Evolutionary conservation across 495 filamentous ascomycete species (phyloP).

Genomic region (Delitschia confertaspora): DNA sequence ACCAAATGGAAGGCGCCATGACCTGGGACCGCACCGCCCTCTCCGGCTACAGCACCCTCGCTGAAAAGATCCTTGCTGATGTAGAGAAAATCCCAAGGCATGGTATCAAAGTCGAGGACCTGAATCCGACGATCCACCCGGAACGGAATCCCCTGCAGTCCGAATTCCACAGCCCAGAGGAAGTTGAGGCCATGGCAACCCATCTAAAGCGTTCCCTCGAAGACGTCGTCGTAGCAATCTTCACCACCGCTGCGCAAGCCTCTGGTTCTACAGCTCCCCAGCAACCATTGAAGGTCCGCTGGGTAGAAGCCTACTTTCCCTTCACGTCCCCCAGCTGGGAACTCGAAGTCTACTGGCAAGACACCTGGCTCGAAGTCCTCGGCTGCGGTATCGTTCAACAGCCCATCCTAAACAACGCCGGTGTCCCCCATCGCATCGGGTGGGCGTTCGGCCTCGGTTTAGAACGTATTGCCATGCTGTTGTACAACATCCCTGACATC

Average conservation of each 20-base stretch:
- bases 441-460: conserved; percentile 96
- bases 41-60: conserved; percentile 41
- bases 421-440: conserved; percentile 64
- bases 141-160: conserved; percentile 77
- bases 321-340: conserved; percentile 95
- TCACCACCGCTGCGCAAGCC: conserved; percentile 57
- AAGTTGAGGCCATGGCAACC: conserved; percentile 71
- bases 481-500: conserved; percentile 93
- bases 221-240: conserved; percentile 79
- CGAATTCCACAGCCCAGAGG: conserved; percentile 57
- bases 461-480: conserved; percentile 90
- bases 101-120: conserved; percentile 61
- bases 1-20: conserved; percentile 94
- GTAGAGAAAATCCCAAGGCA: conserved; percentile 66
- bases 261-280: conserved; percentile 39
- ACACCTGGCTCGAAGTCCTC: conserved; percentile 88
- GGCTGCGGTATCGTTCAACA: conserved; percentile 90
- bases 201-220: conserved; percentile 90
- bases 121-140: conserved; percentile 67
- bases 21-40: conserved; percentile 70
- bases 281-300: conserved; percentile 74
- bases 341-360: conserved; percentile 89
- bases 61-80: conserved; percentile 45
- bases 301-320: conserved; percentile 95
- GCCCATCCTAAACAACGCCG: conserved; percentile 64